Conservation (phyloP, 2,329 filamentous ascomycete genomes). For the Pseudogymnoascus sp. region DNA sequence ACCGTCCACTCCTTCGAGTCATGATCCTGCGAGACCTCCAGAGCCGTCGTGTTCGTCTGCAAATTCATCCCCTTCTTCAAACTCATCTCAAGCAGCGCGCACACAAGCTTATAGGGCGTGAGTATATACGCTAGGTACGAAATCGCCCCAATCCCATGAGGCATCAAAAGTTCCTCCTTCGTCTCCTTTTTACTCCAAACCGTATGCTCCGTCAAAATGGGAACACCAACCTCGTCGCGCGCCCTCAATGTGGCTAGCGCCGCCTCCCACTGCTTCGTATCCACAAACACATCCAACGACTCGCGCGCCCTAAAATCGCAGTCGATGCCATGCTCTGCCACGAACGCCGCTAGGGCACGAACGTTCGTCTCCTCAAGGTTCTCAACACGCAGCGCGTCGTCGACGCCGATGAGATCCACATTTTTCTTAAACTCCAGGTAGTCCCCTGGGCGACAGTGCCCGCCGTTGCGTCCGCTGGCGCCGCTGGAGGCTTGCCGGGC, state of each 20-base stretch:
- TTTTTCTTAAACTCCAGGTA: conserved; percentile 27
- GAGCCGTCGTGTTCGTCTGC: conserved; percentile 21
- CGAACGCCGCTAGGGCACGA: conserved; percentile 8
- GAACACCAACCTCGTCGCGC: conserved; percentile 22
- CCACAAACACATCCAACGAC: conserved; percentile 2
- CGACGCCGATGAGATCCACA: conserved; percentile 26
- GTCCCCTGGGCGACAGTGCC: conserved; percentile 28
- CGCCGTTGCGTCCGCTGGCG: conserved; percentile 33
- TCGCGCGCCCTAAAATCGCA: conserved; percentile 18
- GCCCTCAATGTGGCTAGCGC: neutral
- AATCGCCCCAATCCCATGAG: conserved; percentile 40
- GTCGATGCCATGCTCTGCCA: conserved; percentile 14
- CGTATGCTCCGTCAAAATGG: neutral
- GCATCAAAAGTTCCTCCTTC: conserved; percentile 26
- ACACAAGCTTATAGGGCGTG: conserved; percentile 23
- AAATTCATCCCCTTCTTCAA: conserved; percentile 17
- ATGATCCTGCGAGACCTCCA: conserved; percentile 17
- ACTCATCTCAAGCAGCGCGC: conserved; percentile 22
- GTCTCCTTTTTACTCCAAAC: conserved; percentile 9
- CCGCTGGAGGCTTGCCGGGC: conserved; percentile 30
- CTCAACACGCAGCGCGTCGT: conserved; percentile 36
- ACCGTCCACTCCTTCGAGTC: conserved; percentile 35
- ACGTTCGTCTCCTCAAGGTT: conserved; percentile 12
- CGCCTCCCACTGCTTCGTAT: neutral
- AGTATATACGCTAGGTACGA: conserved; percentile 34